These are phyloP conservation scores for Chaetothyriales sp. DNA, from an alignment of 2,329 filamentous ascomycete genomes.

Conservation along the genomic window DNA sequence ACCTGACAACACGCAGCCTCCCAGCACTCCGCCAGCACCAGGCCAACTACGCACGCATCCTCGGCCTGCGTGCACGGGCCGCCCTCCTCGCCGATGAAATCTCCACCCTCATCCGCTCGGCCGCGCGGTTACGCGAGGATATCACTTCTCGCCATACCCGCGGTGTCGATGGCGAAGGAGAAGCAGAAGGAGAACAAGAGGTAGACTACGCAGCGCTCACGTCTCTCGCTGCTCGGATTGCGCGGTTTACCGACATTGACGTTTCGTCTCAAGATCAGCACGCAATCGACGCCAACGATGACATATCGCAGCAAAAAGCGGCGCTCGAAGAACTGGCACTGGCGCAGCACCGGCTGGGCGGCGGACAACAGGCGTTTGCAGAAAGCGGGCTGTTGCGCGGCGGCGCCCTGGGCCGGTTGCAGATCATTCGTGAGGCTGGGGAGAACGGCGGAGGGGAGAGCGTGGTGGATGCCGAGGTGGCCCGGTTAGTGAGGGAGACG, in stretches of 20 bases:
- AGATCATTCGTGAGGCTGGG: not conserved
- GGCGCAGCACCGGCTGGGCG: not conserved
- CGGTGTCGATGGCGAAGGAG: not conserved
- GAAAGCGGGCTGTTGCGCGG: not conserved
- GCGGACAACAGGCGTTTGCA: not conserved
- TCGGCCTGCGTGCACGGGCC: not conserved
- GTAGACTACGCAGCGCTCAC: not conserved
- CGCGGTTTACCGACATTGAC: not conserved
- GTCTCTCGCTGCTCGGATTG: not conserved
- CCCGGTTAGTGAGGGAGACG: not conserved
- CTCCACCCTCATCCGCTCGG: not conserved
- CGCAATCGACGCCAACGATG: not conserved
- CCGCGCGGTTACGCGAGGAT: not conserved
- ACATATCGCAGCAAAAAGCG: not conserved
- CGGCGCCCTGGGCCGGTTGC: not conserved
- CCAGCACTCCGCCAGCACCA: not conserved
- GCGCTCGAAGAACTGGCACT: not conserved
- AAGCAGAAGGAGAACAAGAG: not conserved
- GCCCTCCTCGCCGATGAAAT: not conserved
- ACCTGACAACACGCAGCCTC: not conserved
- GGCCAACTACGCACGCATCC: not conserved
- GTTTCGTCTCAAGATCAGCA: not conserved
- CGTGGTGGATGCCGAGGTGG: not conserved
- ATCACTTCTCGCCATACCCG: not conserved
- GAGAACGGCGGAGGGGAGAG: not conserved